Evolutionary conservation across 2,329 filamentous ascomycete genomes (phyloP).

Genomic region (Pyrenophora graminea): DNA sequence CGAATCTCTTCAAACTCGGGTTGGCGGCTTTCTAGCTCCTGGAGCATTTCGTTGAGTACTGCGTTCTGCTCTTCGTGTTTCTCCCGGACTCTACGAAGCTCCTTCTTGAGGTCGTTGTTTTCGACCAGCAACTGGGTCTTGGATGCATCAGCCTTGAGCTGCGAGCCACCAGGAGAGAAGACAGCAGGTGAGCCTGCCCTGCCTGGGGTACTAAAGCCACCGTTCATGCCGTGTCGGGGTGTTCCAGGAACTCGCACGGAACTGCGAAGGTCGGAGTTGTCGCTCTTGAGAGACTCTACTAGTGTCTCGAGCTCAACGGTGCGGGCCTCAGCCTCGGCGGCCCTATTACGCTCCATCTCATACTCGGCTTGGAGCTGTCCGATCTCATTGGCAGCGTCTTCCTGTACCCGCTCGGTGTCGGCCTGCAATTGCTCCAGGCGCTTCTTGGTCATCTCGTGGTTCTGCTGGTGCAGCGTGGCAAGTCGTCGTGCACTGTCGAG

Average conservation of each 20-base stretch:
- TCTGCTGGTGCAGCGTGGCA: constrained; percentile 79
- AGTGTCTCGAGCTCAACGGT: constrained; percentile 68
- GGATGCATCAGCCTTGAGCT: constrained; percentile 59
- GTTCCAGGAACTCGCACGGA: constrained; percentile 53
- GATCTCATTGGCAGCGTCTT: constrained; percentile 65
- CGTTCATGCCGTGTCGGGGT: constrained; percentile 57
- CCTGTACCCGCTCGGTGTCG: constrained; percentile 65
- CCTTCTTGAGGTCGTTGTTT: constrained; percentile 67
- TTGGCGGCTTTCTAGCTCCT: constrained; percentile 79
- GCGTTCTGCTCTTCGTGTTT: constrained; percentile 74
- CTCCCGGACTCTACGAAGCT: constrained; percentile 74
- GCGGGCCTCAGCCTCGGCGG: constrained; percentile 64
- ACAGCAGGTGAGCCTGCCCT: constrained; percentile 56
- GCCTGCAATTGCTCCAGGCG: constrained; percentile 72
- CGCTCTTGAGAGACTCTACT: constrained; percentile 63
- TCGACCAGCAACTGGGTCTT: constrained; percentile 68
- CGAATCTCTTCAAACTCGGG: constrained; percentile 88
- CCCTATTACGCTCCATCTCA: constrained; percentile 60
- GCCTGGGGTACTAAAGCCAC: constrained; percentile 54
- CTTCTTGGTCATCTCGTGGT: constrained; percentile 71
- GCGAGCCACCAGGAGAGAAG: constrained; percentile 60
- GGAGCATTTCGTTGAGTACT: constrained; percentile 83
- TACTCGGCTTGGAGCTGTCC: constrained; percentile 55
- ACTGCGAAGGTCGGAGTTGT: constrained; percentile 51
- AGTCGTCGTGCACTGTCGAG: constrained; percentile 79